A percentile compares a stretch with the other conserved stretches of the same genome.
Evolutionary conservation across 495 filamentous ascomycete species (phyloP).

Genomic region (Ramalina peruviana): DNA sequence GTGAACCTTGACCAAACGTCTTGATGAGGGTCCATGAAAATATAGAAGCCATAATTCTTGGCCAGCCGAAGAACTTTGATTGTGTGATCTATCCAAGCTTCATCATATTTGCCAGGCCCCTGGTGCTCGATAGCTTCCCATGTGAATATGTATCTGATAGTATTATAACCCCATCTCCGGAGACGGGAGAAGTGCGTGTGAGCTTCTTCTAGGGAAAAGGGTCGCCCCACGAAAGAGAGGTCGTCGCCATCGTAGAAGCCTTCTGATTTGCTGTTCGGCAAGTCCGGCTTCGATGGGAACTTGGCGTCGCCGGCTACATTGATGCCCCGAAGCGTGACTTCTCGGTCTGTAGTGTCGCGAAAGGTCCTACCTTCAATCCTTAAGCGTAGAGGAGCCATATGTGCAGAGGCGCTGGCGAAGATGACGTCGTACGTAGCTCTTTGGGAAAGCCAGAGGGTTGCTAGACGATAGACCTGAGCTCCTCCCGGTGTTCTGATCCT

Average conservation of each 20-base stretch:
- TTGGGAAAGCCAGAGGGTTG: too few species aligned
- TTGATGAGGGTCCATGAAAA: constrained; percentile 97
- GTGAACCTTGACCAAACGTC: constrained; percentile 95
- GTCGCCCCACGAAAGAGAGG: constrained; percentile 77
- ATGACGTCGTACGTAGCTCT: too few species aligned
- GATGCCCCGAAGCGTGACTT: constrained; percentile 55
- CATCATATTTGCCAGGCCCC: constrained; percentile 87
- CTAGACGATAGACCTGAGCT: too few species aligned
- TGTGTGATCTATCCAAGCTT: constrained; percentile 85
- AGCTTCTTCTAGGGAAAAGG: constrained; percentile 71
- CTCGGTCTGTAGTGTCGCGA: constrained; percentile 51
- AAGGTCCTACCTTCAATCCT: constrained; percentile 74
- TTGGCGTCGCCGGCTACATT: constrained; percentile 58
- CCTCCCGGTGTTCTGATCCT: too few species aligned
- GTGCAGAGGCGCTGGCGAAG: not conserved
- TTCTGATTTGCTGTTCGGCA: constrained; percentile 63
- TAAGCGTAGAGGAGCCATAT: constrained; percentile 37
- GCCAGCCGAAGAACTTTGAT: constrained; percentile 71
- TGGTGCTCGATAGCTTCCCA: constrained; percentile 98
- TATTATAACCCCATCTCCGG: constrained; percentile 84
- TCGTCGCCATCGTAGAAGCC: constrained; percentile 87
- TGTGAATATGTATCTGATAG: constrained; percentile 89
- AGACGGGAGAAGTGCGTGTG: constrained; percentile 78
- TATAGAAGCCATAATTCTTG: constrained; percentile 81
- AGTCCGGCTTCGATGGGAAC: constrained; percentile 58